These are phyloP conservation scores for Talaromyces marneffei DNA, from an alignment of 2,329 filamentous ascomycete species.

Conservation along the genomic window DNA sequence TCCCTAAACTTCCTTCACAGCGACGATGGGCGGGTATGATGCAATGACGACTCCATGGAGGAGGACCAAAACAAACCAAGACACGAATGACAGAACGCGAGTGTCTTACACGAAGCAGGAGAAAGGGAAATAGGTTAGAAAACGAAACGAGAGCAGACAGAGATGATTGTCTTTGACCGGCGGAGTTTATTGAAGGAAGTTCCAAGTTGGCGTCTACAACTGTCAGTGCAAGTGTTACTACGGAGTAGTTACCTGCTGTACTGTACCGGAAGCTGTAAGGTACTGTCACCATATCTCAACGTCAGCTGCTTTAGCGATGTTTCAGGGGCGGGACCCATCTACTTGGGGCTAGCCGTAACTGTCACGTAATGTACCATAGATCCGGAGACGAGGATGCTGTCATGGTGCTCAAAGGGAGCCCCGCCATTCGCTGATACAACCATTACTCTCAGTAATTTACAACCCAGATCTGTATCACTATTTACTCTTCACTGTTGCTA, in stretches of 20 bases:
- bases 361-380: neutral
- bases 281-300: neutral
- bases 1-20: conserved; percentile 17
- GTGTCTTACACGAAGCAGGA: neutral
- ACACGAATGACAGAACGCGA: neutral
- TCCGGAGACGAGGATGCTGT: neutral
- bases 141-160: neutral
- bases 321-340: neutral
- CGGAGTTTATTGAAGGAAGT: neutral
- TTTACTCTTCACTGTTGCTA: neutral
- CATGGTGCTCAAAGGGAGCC: neutral
- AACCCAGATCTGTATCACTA: neutral
- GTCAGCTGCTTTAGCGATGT: neutral
- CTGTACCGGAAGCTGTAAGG: neutral
- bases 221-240: neutral
- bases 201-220: neutral
- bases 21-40: conserved; percentile 21
- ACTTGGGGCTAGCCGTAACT: neutral
- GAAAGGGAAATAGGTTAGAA: neutral
- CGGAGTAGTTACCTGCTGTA: neutral
- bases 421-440: neutral
- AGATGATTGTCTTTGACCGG: neutral
- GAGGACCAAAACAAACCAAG: neutral
- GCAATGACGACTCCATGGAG: conserved; percentile 29
- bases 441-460: neutral